Base-by-base conservation (phyloP, 768 basidiomycete species). In the Tylopilus subfusipes region DNA sequence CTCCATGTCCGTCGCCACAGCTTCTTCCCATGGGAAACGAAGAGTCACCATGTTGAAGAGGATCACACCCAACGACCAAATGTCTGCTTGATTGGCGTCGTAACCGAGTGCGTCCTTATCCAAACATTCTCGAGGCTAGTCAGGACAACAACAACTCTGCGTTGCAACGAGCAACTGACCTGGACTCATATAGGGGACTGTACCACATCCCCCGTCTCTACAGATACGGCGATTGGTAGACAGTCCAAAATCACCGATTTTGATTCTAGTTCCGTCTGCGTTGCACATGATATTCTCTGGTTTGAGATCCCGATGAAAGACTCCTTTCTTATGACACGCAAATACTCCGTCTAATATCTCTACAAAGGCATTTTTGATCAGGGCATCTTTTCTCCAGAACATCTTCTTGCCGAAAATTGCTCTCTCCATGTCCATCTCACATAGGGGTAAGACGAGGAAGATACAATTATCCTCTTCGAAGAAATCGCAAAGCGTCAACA, bases 271-370 rank as follows among this genome's bases (percentile, higher is more conserved):
- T 16, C 85, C 85, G 48, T 72, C 81, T 62, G 67, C 67, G 55
- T 72, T 78, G 67, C 83, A 85, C 48, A 93, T 75, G 39, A 92
- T 76, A 68, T 86, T 92, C 65, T 93, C 93, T 2, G 91, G 91
- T 68, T 94, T 93, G 64, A 94, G 79, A 63, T 93, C 91, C 22
- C 91, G 85, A 70, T 94, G 93, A 67, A 78, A 92, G 55, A 95
- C 80, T 13, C 83, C 81, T 27, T 76, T 74, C 31, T 74, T 69
- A 64, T 94, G 91, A 64, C 88, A 90, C 61, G 86, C 78, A 47
- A 84, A 76, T 48, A 94, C 82, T 1, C 88, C 87, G 59, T 91
- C 88, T 58, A 93, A 69, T 52, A 95, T 78, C 62, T 93, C 86
- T 39, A 88, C 56, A 69, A 91, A 93, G 30, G 81, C 78, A 39